These are phyloP conservation scores for Starmerella stellata DNA, from an alignment of 805 yeast genomes.

Conservation along the genomic window DNA sequence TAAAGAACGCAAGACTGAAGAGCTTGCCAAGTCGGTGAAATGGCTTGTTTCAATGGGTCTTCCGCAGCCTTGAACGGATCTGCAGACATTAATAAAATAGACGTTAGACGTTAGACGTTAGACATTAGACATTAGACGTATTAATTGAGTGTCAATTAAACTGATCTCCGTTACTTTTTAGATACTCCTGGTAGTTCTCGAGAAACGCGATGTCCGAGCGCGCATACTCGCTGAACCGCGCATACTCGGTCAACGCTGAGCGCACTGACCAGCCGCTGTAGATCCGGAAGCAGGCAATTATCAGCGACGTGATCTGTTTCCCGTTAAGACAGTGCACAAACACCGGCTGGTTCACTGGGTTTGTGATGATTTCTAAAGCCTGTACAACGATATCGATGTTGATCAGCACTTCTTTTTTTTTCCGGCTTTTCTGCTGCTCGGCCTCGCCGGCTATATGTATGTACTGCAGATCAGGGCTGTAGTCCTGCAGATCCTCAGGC, in stretches of 20 bases:
- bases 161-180: no score
- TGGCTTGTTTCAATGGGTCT: constrained; percentile 28
- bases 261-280: constrained; percentile 76
- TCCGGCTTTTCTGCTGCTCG: constrained; percentile 27
- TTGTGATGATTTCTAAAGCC: constrained; percentile 43
- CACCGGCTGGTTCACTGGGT: constrained; percentile 44
- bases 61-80: no score
- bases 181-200: constrained; percentile 38
- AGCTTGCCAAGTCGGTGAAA: constrained; percentile 25
- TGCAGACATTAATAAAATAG: no score
- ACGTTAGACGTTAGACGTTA: no score
- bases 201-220: constrained; percentile 70
- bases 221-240: constrained; percentile 57
- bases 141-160: no score
- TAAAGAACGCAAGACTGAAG: constrained; percentile 35
- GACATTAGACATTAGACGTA: no score
- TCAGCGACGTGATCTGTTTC: constrained; percentile 65
- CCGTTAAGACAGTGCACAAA: constrained; percentile 83
- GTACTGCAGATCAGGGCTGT: constrained; percentile 42
- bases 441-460: constrained; percentile 49
- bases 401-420: constrained; percentile 41
- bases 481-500: not conserved
- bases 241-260: constrained; percentile 71
- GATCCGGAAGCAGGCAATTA: constrained; percentile 72
- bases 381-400: constrained; percentile 42